Conservation (phyloP, 2,329 filamentous ascomycete genomes). For the Rutstroemia sydowiana region DNA sequence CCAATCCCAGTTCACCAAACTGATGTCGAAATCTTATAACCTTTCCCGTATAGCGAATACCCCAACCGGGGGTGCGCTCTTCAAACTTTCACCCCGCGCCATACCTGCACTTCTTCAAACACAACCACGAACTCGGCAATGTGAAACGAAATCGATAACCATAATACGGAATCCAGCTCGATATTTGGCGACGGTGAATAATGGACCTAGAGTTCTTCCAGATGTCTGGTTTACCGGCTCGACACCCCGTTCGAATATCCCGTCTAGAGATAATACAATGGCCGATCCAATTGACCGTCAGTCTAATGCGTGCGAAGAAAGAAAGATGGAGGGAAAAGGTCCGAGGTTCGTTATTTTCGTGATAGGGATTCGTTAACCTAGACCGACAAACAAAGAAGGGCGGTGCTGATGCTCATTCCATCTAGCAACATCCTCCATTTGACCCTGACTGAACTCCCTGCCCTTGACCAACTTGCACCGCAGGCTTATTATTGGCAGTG, state of each 20-base stretch:
- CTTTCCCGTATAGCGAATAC: slow-evolving; percentile 17
- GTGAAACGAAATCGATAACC: background rate
- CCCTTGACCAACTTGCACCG: slow-evolving; percentile 89
- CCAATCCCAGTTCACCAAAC: slow-evolving; percentile 13
- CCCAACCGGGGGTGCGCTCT: background rate
- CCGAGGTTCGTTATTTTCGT: slow-evolving; percentile 16
- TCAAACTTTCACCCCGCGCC: slow-evolving; percentile 8
- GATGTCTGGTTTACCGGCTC: slow-evolving; percentile 40
- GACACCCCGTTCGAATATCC: slow-evolving; percentile 12
- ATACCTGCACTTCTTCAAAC: slow-evolving; percentile 3
- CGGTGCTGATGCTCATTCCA: slow-evolving; percentile 10
- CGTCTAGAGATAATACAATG: slow-evolving; percentile 13
- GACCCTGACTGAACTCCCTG: slow-evolving; percentile 87
- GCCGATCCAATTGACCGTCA: slow-evolving; percentile 25
- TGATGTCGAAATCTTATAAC: slow-evolving; percentile 27
- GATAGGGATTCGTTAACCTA: slow-evolving; percentile 14
- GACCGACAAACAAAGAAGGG: slow-evolving; percentile 2
- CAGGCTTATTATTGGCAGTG: slow-evolving; percentile 93
- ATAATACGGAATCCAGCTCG: slow-evolving; percentile 10
- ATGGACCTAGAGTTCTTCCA: slow-evolving; percentile 23
- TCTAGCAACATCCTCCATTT: slow-evolving; percentile 85
- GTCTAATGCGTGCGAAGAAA: slow-evolving; percentile 27
- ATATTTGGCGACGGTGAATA: slow-evolving; percentile 22
- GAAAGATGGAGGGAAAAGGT: slow-evolving; percentile 18
- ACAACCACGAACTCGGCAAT: background rate